These are phyloP conservation scores for Seiridium cupressi DNA, from an alignment of 2,329 filamentous ascomycete species.

Conservation along the genomic window DNA sequence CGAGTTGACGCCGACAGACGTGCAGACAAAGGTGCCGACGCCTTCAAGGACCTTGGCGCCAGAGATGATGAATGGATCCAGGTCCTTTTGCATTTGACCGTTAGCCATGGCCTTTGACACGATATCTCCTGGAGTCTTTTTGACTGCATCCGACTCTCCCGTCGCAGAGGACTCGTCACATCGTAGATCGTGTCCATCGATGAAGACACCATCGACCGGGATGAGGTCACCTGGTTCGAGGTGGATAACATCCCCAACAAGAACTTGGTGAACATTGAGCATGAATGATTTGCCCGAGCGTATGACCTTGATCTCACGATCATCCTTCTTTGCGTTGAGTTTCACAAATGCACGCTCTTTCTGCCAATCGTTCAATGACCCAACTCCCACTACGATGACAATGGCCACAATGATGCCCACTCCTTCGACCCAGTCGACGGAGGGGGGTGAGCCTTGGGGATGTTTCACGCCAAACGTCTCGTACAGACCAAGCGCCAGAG, in stretches of 20 bases:
- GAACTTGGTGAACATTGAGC: slow-evolving; percentile 61
- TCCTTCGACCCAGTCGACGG: slow-evolving; percentile 62
- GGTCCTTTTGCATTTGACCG: slow-evolving; percentile 43
- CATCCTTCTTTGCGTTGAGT: slow-evolving; percentile 58
- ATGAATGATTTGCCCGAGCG: slow-evolving; percentile 61
- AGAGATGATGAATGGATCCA: slow-evolving; percentile 64
- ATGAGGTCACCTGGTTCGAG: slow-evolving; percentile 68
- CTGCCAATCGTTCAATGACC: slow-evolving; percentile 61
- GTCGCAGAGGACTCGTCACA: slow-evolving; percentile 71
- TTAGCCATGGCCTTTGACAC: slow-evolving; percentile 55
- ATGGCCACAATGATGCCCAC: slow-evolving; percentile 62
- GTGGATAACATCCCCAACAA: slow-evolving; percentile 65
- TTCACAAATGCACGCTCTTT: slow-evolving; percentile 61
- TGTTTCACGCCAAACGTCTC: slow-evolving; percentile 54
- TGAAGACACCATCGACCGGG: slow-evolving; percentile 65
- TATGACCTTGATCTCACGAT: slow-evolving; percentile 60
- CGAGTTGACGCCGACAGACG: slow-evolving; percentile 53
- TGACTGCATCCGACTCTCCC: slow-evolving; percentile 68
- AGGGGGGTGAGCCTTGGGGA: slow-evolving; percentile 34
- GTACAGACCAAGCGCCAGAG: slow-evolving; percentile 68
- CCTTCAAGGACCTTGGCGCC: slow-evolving; percentile 56
- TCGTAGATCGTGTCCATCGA: slow-evolving; percentile 62
- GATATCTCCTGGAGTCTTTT: slow-evolving; percentile 58
- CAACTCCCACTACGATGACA: slow-evolving; percentile 58
- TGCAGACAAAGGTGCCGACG: slow-evolving; percentile 52